These are phyloP conservation scores for Penicillium verhagenii DNA, from an alignment of 495 filamentous ascomycete species.

Conservation along the genomic window DNA sequence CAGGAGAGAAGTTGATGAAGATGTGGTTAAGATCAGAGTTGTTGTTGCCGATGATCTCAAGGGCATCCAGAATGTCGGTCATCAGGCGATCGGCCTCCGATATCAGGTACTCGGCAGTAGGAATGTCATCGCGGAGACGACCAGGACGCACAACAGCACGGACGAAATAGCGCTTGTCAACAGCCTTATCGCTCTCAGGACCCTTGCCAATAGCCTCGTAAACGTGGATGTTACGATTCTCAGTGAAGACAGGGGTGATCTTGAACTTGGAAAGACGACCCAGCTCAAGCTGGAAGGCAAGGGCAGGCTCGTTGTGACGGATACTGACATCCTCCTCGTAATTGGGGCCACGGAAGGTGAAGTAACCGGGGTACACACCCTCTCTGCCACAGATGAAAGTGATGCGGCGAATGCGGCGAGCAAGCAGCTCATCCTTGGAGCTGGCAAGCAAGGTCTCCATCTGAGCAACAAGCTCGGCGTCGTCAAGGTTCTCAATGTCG, in stretches of 20 bases:
- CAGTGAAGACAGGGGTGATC: constrained; percentile 96
- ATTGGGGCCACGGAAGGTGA: constrained; percentile 89
- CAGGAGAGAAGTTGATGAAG: constrained; percentile 97
- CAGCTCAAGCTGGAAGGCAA: constrained; percentile 97
- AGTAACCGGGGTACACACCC: constrained; percentile 95
- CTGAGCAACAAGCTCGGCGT: constrained; percentile 73
- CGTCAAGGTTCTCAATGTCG: constrained; percentile 83
- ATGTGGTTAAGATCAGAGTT: constrained; percentile 99
- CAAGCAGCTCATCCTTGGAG: constrained; percentile 77
- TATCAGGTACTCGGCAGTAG: constrained; percentile 95
- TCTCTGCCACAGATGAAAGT: constrained; percentile 97
- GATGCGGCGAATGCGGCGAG: constrained; percentile 78
- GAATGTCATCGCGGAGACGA: constrained; percentile 92
- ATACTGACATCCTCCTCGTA: constrained; percentile 93
- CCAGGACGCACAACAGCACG: constrained; percentile 91
- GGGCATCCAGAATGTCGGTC: constrained; percentile 94
- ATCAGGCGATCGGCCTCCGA: constrained; percentile 95
- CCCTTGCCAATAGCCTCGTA: constrained; percentile 96
- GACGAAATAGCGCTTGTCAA: constrained; percentile 91
- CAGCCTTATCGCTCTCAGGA: constrained; percentile 74
- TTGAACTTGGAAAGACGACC: constrained; percentile 92
- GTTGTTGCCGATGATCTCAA: constrained; percentile 98
- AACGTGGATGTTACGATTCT: constrained; percentile 98
- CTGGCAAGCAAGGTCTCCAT: constrained; percentile 75
- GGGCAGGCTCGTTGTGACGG: constrained; percentile 92